phyloP scores from a whole-genome alignment of 176 grass and related monocot genomes.

The Bromus sterilis region DNA sequence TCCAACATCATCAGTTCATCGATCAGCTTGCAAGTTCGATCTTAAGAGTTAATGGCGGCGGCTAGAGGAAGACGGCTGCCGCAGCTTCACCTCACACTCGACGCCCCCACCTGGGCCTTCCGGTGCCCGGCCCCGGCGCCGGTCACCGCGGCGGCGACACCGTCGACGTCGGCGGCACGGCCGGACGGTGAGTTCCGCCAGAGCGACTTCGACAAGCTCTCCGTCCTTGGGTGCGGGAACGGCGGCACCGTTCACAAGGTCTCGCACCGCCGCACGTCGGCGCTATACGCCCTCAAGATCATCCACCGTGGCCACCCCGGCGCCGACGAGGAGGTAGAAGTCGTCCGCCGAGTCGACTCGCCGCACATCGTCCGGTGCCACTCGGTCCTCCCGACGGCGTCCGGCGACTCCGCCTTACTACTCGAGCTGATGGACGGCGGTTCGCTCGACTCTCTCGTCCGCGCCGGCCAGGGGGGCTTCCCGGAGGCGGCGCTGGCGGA shows the following conservation, averaged over 20 bases:
- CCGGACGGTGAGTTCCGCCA: conserved; percentile 12
- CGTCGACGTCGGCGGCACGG: not conserved
- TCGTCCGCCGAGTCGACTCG: not conserved
- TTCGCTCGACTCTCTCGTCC: conserved; percentile 18
- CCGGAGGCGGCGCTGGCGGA: not conserved
- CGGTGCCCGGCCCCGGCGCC: not conserved
- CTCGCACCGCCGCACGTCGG: conserved; percentile 35
- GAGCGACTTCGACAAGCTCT: conserved; percentile 19
- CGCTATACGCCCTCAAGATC: conserved; percentile 47
- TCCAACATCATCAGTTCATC: no score
- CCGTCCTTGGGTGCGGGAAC: conserved; percentile 37
- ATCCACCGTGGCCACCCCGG: not conserved
- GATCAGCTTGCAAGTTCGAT: not conserved
- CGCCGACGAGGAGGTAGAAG: not conserved
- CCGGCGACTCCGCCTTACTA: conserved; percentile 5
- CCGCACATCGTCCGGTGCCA: not conserved
- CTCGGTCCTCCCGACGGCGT: not conserved
- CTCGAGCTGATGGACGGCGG: conserved; percentile 29
- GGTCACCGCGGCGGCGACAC: not conserved
- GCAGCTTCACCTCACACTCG: not conserved
- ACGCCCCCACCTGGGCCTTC: not conserved
- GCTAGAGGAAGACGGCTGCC: not conserved
- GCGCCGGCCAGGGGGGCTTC: not conserved
- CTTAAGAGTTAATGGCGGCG: not conserved
- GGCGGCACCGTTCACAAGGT: conserved; percentile 43